Evolutionary conservation across 2,329 filamentous ascomycete genomes (phyloP).

Genomic region (Diaporthe velutina): DNA sequence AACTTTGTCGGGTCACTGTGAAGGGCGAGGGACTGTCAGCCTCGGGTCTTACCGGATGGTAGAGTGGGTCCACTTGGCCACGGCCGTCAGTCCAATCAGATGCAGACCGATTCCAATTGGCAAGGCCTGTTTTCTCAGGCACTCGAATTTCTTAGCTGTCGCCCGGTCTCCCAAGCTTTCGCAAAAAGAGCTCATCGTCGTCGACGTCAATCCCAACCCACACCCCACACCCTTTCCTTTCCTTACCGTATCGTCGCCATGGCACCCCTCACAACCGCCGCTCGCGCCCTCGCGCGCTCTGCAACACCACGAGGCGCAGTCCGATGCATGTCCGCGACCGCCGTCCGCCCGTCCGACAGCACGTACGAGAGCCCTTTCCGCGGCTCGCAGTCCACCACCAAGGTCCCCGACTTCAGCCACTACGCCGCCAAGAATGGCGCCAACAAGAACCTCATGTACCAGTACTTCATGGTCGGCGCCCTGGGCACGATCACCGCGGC

Average conservation of each 20-base stretch:
- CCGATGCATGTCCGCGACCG: slow-evolving; percentile 69
- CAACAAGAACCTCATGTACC: slow-evolving; percentile 86
- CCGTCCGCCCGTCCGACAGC: slow-evolving; percentile 58
- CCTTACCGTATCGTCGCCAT: slow-evolving; percentile 57
- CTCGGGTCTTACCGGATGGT: slow-evolving; percentile 32
- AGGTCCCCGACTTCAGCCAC: slow-evolving; percentile 90
- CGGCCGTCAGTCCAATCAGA: slow-evolving; percentile 37
- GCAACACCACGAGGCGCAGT: slow-evolving; percentile 50
- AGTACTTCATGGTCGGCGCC: slow-evolving; percentile 98
- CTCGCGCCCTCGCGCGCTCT: slow-evolving; percentile 76
- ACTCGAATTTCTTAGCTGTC: slow-evolving; percentile 39
- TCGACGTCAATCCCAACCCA: slow-evolving; percentile 45
- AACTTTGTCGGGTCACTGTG: not conserved
- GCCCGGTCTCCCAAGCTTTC: slow-evolving; percentile 45
- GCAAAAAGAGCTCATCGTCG: slow-evolving; percentile 63
- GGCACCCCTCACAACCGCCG: slow-evolving; percentile 77
- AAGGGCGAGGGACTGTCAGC: not conserved
- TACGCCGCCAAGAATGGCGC: slow-evolving; percentile 81
- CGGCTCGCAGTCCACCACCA: slow-evolving; percentile 69
- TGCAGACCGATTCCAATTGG: slow-evolving; percentile 38
- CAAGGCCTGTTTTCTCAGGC: slow-evolving; percentile 39
- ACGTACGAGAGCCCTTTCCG: slow-evolving; percentile 75
- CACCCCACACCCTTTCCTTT: slow-evolving; percentile 46
- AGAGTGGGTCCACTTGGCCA: slow-evolving; percentile 21
- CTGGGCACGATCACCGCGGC: slow-evolving; percentile 93